Percentiles rank a stretch among this genome's conserved stretches.
Evolutionary conservation across 495 filamentous ascomycete species (phyloP).

Genomic region (Neurospora africana): DNA sequence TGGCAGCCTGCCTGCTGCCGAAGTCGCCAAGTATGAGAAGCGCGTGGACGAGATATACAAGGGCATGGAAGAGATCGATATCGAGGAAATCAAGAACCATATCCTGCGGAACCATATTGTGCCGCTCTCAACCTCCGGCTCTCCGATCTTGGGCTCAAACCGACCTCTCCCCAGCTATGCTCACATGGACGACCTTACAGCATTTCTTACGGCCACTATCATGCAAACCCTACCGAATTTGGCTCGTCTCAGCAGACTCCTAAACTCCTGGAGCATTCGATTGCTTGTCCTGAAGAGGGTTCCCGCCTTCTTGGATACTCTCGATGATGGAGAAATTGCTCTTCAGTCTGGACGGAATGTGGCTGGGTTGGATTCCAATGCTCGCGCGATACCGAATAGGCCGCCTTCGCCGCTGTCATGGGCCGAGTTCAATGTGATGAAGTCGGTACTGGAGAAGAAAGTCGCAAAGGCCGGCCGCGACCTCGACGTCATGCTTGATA

Average conservation of each 20-base stretch:
- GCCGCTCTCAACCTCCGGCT: conserved; percentile 41
- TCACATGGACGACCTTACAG: conserved; percentile 72
- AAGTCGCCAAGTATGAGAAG: conserved; percentile 56
- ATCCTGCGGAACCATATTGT: conserved; percentile 69
- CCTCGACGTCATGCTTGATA: conserved; percentile 76
- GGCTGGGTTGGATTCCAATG: conserved; percentile 27
- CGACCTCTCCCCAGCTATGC: conserved; percentile 37
- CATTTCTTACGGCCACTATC: conserved; percentile 79
- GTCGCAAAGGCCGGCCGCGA: conserved; percentile 59
- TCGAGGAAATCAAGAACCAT: conserved; percentile 85
- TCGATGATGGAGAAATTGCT: conserved; percentile 52
- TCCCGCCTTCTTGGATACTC: conserved; percentile 53
- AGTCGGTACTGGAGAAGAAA: conserved; percentile 52
- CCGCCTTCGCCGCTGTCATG: conserved; percentile 27
- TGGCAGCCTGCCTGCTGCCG: conserved; percentile 53
- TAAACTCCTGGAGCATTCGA: conserved; percentile 68
- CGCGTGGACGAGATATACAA: conserved; percentile 69
- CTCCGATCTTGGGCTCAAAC: conserved; percentile 38
- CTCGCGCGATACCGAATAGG: conserved; percentile 4
- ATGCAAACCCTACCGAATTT: conserved; percentile 75
- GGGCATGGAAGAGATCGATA: conserved; percentile 66
- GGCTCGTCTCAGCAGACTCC: conserved; percentile 54
- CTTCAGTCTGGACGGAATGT: conserved; percentile 53
- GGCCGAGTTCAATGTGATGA: conserved; percentile 51
- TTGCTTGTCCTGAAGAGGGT: conserved; percentile 61